Evolutionary conservation across 1,284 basidiomycete genomes (phyloP), one percentile per base, ranked within the genome.

Genomic region (Sphaerobolus stellatus): DNA sequence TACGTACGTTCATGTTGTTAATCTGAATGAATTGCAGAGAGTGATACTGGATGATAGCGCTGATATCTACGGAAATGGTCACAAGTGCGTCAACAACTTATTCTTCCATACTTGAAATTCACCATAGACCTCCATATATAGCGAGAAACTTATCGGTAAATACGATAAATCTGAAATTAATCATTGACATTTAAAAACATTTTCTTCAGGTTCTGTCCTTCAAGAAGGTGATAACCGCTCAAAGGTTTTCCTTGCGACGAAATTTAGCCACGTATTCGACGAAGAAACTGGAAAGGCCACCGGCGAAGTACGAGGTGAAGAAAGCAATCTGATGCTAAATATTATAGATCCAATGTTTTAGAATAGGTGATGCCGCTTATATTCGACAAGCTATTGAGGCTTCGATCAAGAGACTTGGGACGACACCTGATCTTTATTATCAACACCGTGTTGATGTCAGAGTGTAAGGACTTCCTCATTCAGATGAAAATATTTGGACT

Each of bases 201-300:
- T 14, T 29, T 40, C 34, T 24, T 14, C 41, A 57, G 56, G 58
- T 14, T 52, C 52, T 8, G 58, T 59, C 20, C 47, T 57, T 9
- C 49, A 52, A 43, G 56, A 59, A 38, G 56, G 50, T 22, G 49
- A 59, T 34, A 59, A 57, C 33, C 61, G 61, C 14, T 57, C 57
- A 13, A 60, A 62, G 34, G 59, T 62, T 31, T 62, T 62, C 55
- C 59, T 62, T 24, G 58, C 58, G 28, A 62, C 58, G 14, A 62
- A 62, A 43, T 62, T 62, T 46, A 57, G 60, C 9, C 41, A 44
- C 25, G 52, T 50, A 5, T 49, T 54, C 36, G 56, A 59, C 31
- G 40, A 44, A 3, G 45, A 51, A 22, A 54, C 54, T 16, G 27
- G 46, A 13, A 28, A 53, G 22, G 28, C 41, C 28, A 46, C 41